Evolutionary conservation across 192 early-diverging fungal genomes (phyloP).

Genomic region (Linnemannia hyalina): DNA sequence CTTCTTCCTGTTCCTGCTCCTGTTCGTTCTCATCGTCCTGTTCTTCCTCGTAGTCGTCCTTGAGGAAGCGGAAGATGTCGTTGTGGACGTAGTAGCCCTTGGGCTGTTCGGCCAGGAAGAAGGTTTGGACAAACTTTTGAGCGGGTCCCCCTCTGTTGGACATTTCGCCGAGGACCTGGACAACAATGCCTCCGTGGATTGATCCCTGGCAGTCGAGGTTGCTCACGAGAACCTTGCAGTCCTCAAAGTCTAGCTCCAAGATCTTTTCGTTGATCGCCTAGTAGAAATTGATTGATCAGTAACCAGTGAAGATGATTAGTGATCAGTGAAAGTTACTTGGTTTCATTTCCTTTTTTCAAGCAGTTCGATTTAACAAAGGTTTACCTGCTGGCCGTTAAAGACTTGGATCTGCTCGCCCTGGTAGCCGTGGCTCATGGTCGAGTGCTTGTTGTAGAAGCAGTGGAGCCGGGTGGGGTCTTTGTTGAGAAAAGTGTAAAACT

Average conservation of each 20-base stretch:
- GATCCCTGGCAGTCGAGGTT: conserved; percentile 89
- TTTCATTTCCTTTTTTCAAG: not conserved
- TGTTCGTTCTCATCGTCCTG: conserved; percentile 28
- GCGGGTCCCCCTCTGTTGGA: conserved; percentile 81
- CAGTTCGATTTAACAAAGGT: not conserved
- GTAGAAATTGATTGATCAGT: not conserved
- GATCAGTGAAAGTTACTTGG: not conserved
- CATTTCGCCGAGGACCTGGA: conserved; percentile 95
- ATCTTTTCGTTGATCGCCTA: conserved; percentile 88
- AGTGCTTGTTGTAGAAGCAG: conserved; percentile 88
- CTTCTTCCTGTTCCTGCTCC: conserved; percentile 45
- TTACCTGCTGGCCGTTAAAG: conserved; percentile 76
- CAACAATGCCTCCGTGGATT: conserved; percentile 79
- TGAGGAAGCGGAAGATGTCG: conserved; percentile 94
- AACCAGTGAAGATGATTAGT: not conserved
- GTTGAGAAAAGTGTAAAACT: conserved; percentile 94
- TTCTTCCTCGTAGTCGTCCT: conserved; percentile 72
- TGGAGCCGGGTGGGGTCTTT: conserved; percentile 81
- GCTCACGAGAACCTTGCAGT: conserved; percentile 89
- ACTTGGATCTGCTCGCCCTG: conserved; percentile 78
- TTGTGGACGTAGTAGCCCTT: conserved; percentile 94
- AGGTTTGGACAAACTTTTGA: conserved; percentile 93
- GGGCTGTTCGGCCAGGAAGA: conserved; percentile 90
- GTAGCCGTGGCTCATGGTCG: conserved; percentile 80
- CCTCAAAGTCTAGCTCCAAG: conserved; percentile 78